These are phyloP conservation scores for Pyracantha coccinea DNA, from an alignment of 331 rosid genomes.

Conservation along the genomic window DNA sequence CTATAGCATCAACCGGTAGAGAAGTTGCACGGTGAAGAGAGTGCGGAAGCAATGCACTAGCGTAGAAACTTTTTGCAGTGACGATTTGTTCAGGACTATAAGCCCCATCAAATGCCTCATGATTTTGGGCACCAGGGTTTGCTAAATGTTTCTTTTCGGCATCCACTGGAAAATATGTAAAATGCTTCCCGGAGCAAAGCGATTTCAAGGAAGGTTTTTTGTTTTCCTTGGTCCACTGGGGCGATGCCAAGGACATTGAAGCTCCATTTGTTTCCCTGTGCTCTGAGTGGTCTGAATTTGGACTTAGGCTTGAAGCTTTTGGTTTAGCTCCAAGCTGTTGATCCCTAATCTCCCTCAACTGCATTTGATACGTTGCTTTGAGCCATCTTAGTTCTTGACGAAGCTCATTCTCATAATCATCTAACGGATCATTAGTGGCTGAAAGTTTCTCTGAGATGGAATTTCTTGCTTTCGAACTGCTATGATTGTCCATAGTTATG, in stretches of 20 bases:
- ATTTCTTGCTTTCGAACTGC: constrained; percentile 23
- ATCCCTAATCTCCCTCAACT: constrained; percentile 73
- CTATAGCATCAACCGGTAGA: constrained; percentile 91
- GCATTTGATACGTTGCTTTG: constrained; percentile 92
- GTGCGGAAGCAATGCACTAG: constrained; percentile 52
- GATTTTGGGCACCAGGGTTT: constrained; percentile 22
- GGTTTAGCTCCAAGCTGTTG: constrained; percentile 48
- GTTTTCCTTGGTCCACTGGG: constrained; percentile 19
- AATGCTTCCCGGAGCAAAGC: constrained; percentile 20
- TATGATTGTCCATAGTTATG: constrained; percentile 25
- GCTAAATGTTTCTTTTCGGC: constrained; percentile 27
- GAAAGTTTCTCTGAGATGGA: constrained; percentile 19
- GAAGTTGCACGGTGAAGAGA: constrained; percentile 86
- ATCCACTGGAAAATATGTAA: constrained; percentile 11
- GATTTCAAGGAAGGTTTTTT: constrained; percentile 20
- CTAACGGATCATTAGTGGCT: constrained; percentile 21
- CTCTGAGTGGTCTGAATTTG: constrained; percentile 26
- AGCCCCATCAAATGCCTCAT: constrained; percentile 15
- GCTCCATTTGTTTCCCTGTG: constrained; percentile 18
- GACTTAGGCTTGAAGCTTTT: constrained; percentile 22
- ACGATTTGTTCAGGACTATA: constrained; percentile 35
- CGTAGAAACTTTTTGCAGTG: constrained; percentile 58
- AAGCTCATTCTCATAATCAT: constrained; percentile 66
- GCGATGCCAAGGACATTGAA: constrained; percentile 13
- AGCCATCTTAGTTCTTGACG: constrained; percentile 98